Conservation (phyloP, 1,284 basidiomycete genomes). For the Moniliophthora roreri region DNA sequence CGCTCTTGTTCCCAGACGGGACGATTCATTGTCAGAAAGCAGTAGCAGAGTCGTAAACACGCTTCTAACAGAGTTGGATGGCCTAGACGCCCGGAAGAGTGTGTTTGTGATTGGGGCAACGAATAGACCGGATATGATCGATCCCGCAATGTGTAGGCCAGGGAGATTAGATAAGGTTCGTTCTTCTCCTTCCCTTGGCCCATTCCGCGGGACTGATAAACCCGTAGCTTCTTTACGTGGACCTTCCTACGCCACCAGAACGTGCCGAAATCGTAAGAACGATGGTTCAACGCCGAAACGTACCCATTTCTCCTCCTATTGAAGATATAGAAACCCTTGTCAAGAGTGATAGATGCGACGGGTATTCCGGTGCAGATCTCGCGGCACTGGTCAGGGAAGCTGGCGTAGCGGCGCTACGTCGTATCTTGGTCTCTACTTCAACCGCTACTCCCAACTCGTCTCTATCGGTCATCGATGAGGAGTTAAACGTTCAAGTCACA, state of each 20-base stretch:
- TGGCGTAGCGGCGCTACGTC: slow-evolving; percentile 79
- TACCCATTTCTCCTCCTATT: slow-evolving; percentile 59
- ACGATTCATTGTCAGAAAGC: slow-evolving; percentile 94
- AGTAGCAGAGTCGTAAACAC: slow-evolving; percentile 98
- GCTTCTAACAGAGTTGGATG: slow-evolving; percentile 94
- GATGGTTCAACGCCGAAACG: slow-evolving; percentile 53
- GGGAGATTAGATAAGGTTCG: slow-evolving; percentile 96
- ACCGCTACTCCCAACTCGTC: slow-evolving; percentile 35
- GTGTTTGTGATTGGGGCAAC: slow-evolving; percentile 98
- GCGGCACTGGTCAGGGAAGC: slow-evolving; percentile 89
- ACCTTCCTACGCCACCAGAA: slow-evolving; percentile 79
- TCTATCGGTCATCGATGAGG: neutral
- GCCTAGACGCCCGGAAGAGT: slow-evolving; percentile 85
- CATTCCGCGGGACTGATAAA: too few relatives aligned
- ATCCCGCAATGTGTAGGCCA: slow-evolving; percentile 97
- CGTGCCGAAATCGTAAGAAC: slow-evolving; percentile 86
- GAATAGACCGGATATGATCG: slow-evolving; percentile 98
- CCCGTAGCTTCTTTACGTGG: slow-evolving; percentile 96
- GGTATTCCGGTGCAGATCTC: slow-evolving; percentile 89
- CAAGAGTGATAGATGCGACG: slow-evolving; percentile 64
- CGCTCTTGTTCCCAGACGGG: slow-evolving; percentile 91
- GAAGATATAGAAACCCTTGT: slow-evolving; percentile 23
- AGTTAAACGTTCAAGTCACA: slow-evolving; percentile 43
- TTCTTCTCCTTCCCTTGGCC: too few relatives aligned
- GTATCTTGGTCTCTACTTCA: slow-evolving; percentile 76